Evolutionary conservation across 495 filamentous ascomycete genomes (phyloP), one percentile per base, ranked within the genome.

Genomic region (Hypoxylon crocopeplum): DNA sequence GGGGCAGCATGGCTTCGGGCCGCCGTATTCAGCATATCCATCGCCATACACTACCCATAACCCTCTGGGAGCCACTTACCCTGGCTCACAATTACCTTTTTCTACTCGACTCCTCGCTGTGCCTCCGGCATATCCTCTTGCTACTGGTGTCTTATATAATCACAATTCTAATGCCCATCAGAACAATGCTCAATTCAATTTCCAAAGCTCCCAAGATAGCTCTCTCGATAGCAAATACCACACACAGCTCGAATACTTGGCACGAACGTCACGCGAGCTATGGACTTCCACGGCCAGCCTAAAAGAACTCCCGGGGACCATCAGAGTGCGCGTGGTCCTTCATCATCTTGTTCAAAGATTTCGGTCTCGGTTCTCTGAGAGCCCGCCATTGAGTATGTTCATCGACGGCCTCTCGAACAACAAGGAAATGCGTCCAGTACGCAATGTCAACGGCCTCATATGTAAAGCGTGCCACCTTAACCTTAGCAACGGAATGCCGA

Each of bases 321-420:
- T 88, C 41, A 79, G 84, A 41, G 77, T 91, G 6, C 83, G 82
- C 54, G 83, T 83, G 42, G 75, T 86, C 6, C 81, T 93, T 48
- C 79, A 87, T 54, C 85, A 88, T 68, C 65, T 84, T 11, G 72
- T 79, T 50, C 68, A 76, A 46, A 80, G 79, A 41, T 89, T 84
- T 62, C 71, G 74, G 12, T 67, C 71, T 12, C 74, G 72, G 24
- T 90, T 87, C 64, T 66, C 74, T 11, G 79, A 82, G 27, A 78
- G 78, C 30, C 84, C 84, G 0, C 73, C 75, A 19, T 61, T 92
- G 25, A 51, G 79, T 51, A 77, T 88, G 72, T 87, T 92, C 56
- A 78, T 84, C 27, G 84, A 89, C 49, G 86, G 85, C 11, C 73
- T 92, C 37, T 84, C 80, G 16, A 85, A 84, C 51, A 79, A 86